Base-by-base conservation (phyloP, 768 basidiomycete species). In the Mycena crocata region DNA sequence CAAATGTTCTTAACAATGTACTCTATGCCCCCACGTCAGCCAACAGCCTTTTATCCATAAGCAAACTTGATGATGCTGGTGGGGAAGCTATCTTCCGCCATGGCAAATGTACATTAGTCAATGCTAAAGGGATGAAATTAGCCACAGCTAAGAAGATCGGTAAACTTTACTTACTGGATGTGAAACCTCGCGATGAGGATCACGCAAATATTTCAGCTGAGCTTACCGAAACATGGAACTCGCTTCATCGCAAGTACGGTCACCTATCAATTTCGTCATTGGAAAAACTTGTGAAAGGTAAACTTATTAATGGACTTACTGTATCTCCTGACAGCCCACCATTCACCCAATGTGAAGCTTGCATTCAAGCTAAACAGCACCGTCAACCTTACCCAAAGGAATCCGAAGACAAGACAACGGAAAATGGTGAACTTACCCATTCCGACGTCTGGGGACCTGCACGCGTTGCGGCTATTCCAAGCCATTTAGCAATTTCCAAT, bases 311-410 rank as follows among this genome's bases (percentile, higher is more conserved):
- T 4, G 51, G 51, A 54, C 32, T 54, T 54, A 54, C 51, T 54
- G 31, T 50, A 50, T 50, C 49, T 32, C 49, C 49, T 17, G 51
- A 54, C 14, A 39, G 35, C 51, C 34, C 51, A 35, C 35, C 51
- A 35, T 54, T 54, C 35, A 54, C 35, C 23, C 56, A 57, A 46
- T 45, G 56, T 40, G 40, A 57, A 35, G 44, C 56, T 42, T 57
- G 56, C 17, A 57, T 57, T 46, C 56, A 44, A 44, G 56, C 40
- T 42, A 57, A 57, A 35, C 39, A 57, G 17, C 56, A 57, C 31
- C 40, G 39, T 30, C 26, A 44, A 31, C 56, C 39, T 42, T 57
- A 42, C 40, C 56, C 21, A 24, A 57, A 57, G 40, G 56, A 42
- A 46, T 42, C 56, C 10, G 44, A 42, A 12, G 40, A 46, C 56